Conservation (phyloP, 129 eudicot species). For the Centaurea solstitialis region DNA sequence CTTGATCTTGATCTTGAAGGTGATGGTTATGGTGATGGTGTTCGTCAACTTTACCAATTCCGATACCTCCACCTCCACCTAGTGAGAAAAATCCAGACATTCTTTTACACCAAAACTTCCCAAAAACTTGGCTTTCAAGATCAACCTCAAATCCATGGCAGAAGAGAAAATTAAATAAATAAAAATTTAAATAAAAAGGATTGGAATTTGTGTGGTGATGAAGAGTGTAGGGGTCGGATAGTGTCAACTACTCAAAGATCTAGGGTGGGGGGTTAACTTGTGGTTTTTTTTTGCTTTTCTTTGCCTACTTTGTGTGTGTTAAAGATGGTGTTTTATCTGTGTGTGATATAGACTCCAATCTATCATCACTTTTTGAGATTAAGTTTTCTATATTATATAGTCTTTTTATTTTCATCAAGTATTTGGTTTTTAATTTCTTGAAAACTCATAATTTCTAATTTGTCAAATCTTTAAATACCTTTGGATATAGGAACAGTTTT, state of each 20-base stretch:
- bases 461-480: not conserved
- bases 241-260: slow-evolving; percentile 42
- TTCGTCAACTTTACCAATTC: slow-evolving; percentile 32
- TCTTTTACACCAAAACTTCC: slow-evolving; percentile 7
- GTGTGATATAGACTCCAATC: slow-evolving; percentile 21
- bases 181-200: not conserved
- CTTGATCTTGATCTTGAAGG: slow-evolving; percentile 24
- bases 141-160: slow-evolving; percentile 55
- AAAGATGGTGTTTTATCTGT: slow-evolving; percentile 18
- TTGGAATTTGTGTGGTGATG: slow-evolving; percentile 37
- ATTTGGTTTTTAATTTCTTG: not conserved
- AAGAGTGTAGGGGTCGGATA: slow-evolving; percentile 46
- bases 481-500: no score
- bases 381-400: not conserved
- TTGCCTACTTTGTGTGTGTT: slow-evolving; percentile 20
- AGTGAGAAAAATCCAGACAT: slow-evolving; percentile 82
- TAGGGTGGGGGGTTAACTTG: slow-evolving; percentile 45
- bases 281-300: slow-evolving; percentile 8
- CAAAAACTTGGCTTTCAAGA: slow-evolving; percentile 16
- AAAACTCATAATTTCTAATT: not conserved
- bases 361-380: slow-evolving; percentile 17
- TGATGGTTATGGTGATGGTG: slow-evolving; percentile 7
- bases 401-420: not conserved
- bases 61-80: slow-evolving; percentile 39
- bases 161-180: not conserved